Conservation (phyloP, 805 yeast genomes). For the Metschnikowia baotianmanensis region DNA sequence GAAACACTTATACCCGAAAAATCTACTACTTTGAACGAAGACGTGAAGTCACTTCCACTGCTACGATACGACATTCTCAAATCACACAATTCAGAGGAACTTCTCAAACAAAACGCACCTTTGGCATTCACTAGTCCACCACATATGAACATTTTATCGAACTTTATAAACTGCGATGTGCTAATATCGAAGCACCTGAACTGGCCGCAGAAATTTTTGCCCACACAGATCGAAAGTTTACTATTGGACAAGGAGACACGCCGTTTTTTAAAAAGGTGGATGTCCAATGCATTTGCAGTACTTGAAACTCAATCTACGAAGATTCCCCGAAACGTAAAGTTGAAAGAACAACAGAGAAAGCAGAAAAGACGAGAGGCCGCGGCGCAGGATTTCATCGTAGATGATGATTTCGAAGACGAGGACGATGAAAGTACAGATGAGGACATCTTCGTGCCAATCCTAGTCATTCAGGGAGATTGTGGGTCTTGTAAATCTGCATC, state of each 20-base stretch:
- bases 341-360: slow-evolving; percentile 25
- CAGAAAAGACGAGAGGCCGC: slow-evolving; percentile 19
- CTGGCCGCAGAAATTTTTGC: slow-evolving; percentile 41
- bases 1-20: slow-evolving; percentile 1
- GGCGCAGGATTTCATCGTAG: slow-evolving; percentile 40
- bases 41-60: background rate
- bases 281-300: slow-evolving; percentile 36
- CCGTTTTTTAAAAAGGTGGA: slow-evolving; percentile 36
- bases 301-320: slow-evolving; percentile 30
- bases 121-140: slow-evolving; percentile 10
- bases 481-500: slow-evolving; percentile 82
- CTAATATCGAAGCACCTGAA: slow-evolving; percentile 1
- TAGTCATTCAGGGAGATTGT: slow-evolving; percentile 64
- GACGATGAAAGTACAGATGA: slow-evolving; percentile 30
- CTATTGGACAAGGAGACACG: slow-evolving; percentile 29
- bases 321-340: slow-evolving; percentile 31
- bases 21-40: background rate
- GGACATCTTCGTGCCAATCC: slow-evolving; percentile 54
- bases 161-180: background rate
- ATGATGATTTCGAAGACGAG: slow-evolving; percentile 24
- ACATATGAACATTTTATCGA: slow-evolving; percentile 13
- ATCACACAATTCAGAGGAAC: background rate
- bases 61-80: slow-evolving; percentile 2
- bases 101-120: slow-evolving; percentile 7
- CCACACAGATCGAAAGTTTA: slow-evolving; percentile 32